Base-by-base conservation (phyloP, 805 yeast species). In the Pichia nakasei region DNA sequence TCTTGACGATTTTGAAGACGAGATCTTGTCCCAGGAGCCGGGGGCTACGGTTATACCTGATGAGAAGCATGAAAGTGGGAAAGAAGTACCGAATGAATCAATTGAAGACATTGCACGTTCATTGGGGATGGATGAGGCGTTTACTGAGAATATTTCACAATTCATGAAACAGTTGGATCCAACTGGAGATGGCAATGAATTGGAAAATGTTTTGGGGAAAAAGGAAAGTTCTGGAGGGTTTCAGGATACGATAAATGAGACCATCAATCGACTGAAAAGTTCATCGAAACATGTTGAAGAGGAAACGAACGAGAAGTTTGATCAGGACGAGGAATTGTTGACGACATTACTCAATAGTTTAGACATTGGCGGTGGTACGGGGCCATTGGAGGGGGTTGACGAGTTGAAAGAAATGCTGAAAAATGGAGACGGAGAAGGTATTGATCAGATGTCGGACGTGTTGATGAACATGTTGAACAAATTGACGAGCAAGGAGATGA, bases 1-100 rank as follows among this genome's bases (percentile, higher is more conserved):
- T 47, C 68, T 91, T 41, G 96, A 88, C 56, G 96, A 88, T 49
- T 84, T 84, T 58, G 85, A 82, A 35, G 85, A 80, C 48, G 85
- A 79, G 45, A 71, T 81, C 1, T 66, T 83, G 44, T 73, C 73
- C 47, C 70, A 76, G 51, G 80, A 82, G 2, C 84, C 82, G 1
- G 84, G 80, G 4, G 64, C 73, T 0, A 66, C 58, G 4, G 22
- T 57, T 20, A 24, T 22, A 6, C 22, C 22, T 8, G 32, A 22
- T 5, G 27, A 35, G 11, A 35, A 12, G 2, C n/a, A 35, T 13
- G 22, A 13, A 6, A 15, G 12, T 12, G 12, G 32, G 9, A 29
- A 29, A 29, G n/a, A n/a, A n/a, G n/a, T 9, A 29, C 33, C 33
- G 6, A n/a, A 35, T 8, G 29, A 35, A 22, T n/a, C 22, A 22